These are phyloP conservation scores for Acacia acuminata DNA, from an alignment of 306 rosid species.

Conservation along the genomic window DNA sequence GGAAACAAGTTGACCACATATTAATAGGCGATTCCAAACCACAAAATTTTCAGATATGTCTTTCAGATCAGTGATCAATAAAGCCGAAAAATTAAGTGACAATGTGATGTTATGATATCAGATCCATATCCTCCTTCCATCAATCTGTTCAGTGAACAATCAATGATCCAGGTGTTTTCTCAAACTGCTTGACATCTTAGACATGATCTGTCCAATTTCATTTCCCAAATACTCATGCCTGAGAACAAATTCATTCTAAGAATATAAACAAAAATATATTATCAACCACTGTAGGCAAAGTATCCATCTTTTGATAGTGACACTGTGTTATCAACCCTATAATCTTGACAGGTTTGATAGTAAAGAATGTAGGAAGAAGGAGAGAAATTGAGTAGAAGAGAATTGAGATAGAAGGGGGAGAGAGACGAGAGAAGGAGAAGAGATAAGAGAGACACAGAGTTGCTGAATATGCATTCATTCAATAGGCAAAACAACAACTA, in stretches of 20 bases:
- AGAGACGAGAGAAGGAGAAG: too few relatives aligned
- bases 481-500: too few relatives aligned
- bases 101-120: too few relatives aligned
- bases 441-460: too few relatives aligned
- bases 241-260: not conserved
- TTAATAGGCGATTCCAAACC: slow-evolving; percentile 13
- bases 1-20: slow-evolving; percentile 23
- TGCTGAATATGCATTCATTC: too few relatives aligned
- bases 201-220: slow-evolving; percentile 10
- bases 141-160: not conserved
- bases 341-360: too few relatives aligned
- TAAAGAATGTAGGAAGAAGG: too few relatives aligned
- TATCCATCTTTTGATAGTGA: too few relatives aligned
- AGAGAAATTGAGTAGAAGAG: too few relatives aligned
- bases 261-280: not conserved
- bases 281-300: not conserved
- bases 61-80: not conserved
- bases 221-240: not conserved
- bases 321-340: too few relatives aligned
- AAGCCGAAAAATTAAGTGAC: not conserved
- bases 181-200: not conserved
- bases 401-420: too few relatives aligned
- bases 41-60: slow-evolving; percentile 2
- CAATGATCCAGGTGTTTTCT: slow-evolving; percentile 15
- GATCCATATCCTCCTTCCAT: too few relatives aligned